phyloP scores from a whole-genome alignment of 2,329 filamentous ascomycete species.

The Purpureocillium lavendulum region DNA sequence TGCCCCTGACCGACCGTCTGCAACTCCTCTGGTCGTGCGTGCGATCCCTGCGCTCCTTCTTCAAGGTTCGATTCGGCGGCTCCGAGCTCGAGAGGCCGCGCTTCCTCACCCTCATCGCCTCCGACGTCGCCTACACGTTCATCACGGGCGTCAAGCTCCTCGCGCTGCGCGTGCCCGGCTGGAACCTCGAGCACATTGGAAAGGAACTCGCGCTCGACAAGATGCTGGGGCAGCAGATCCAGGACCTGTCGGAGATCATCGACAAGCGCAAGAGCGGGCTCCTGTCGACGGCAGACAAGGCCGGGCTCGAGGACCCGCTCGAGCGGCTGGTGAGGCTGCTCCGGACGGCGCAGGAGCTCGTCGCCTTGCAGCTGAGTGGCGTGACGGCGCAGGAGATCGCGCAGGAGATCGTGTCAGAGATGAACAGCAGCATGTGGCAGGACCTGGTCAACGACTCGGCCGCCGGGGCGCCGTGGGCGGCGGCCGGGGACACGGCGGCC shows the following conservation, averaged over 20 bases:
- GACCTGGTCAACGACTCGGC: slow-evolving; percentile 7
- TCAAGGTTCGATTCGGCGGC: slow-evolving; percentile 24
- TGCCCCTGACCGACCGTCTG: slow-evolving; percentile 30
- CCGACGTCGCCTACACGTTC: slow-evolving; percentile 38
- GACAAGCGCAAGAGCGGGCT: slow-evolving; percentile 18
- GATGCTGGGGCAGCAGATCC: slow-evolving; percentile 18
- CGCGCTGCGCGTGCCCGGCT: slow-evolving; percentile 34
- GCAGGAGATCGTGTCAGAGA: slow-evolving; percentile 9
- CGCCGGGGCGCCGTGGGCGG: not conserved
- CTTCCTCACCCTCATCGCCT: slow-evolving; percentile 34
- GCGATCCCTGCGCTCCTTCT: slow-evolving; percentile 29
- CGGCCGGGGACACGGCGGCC: not conserved
- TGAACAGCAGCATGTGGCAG: slow-evolving; percentile 11
- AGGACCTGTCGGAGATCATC: slow-evolving; percentile 20
- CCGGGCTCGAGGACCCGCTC: slow-evolving; percentile 19
- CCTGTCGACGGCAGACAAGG: slow-evolving; percentile 6
- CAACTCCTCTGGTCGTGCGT: slow-evolving; percentile 38
- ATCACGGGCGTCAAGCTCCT: slow-evolving; percentile 38
- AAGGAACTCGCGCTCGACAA: slow-evolving; percentile 24
- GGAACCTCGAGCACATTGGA: slow-evolving; percentile 30
- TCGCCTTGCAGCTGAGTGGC: slow-evolving; percentile 19
- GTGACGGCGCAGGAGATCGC: slow-evolving; percentile 14
- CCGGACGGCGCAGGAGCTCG: slow-evolving; percentile 19
- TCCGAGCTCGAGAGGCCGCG: slow-evolving; percentile 26
- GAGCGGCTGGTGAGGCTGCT: slow-evolving; percentile 22